Percentiles rank a stretch among this genome's conserved stretches.
These are phyloP conservation scores for Pulicaria dysenterica DNA, from an alignment of 129 eudicot genomes.

Conservation along the genomic window DNA sequence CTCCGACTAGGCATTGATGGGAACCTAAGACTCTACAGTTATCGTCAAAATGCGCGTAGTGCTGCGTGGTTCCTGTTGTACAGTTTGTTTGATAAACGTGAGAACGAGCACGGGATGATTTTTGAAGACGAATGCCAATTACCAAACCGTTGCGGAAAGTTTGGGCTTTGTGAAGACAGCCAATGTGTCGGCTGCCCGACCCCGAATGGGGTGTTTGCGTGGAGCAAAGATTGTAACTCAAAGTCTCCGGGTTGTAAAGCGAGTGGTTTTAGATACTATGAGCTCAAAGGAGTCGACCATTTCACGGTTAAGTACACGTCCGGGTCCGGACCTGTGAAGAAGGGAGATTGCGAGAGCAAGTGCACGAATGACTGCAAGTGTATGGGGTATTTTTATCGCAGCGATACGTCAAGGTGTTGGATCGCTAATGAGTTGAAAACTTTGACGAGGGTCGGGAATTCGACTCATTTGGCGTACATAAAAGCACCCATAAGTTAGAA, in stretches of 20 bases:
- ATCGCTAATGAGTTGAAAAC: slow-evolving; percentile 53
- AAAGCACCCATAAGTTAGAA: slow-evolving; percentile 15
- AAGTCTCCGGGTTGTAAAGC: slow-evolving; percentile 15
- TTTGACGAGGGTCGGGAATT: slow-evolving; percentile 30
- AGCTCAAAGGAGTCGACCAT: slow-evolving; percentile 48
- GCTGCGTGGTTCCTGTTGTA: slow-evolving; percentile 43
- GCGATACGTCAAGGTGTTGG: slow-evolving; percentile 53
- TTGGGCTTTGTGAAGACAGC: slow-evolving; percentile 42
- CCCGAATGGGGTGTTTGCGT: not conserved
- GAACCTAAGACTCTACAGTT: slow-evolving; percentile 43
- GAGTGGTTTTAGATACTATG: slow-evolving; percentile 20
- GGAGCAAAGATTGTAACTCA: slow-evolving; percentile 31
- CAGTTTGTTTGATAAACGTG: slow-evolving; percentile 35
- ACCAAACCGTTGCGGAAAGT: slow-evolving; percentile 29
- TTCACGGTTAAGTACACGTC: slow-evolving; percentile 33
- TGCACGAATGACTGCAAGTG: slow-evolving; percentile 55
- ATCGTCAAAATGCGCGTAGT: slow-evolving; percentile 19
- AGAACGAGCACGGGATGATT: not conserved
- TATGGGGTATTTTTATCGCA: slow-evolving; percentile 44
- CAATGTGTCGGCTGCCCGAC: slow-evolving; percentile 33
- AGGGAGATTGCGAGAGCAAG: slow-evolving; percentile 35
- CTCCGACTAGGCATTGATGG: slow-evolving; percentile 61
- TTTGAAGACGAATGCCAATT: slow-evolving; percentile 25
- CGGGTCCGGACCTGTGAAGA: slow-evolving; percentile 34
- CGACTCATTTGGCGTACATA: slow-evolving; percentile 42